A percentile compares a stretch with the other conserved stretches of the same genome.
These are phyloP conservation scores for Daedaleopsis nitida DNA, from an alignment of 768 basidiomycete genomes.

Conservation along the genomic window DNA sequence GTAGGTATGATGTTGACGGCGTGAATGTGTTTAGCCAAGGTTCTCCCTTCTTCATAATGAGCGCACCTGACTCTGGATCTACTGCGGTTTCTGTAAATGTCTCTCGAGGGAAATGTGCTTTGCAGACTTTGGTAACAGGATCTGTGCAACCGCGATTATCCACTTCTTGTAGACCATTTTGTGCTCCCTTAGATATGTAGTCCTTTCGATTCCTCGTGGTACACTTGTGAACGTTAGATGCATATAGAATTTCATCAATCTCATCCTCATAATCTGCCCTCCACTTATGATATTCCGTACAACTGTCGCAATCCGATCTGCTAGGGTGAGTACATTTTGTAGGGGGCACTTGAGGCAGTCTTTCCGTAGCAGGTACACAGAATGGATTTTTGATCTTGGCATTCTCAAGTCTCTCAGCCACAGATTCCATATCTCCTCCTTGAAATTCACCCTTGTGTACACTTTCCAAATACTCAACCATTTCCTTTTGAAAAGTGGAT, in stretches of 20 bases:
- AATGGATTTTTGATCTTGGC: neutral
- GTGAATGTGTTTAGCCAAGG: constrained; percentile 2
- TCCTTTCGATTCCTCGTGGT: neutral
- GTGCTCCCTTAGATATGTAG: neutral
- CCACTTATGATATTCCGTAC: neutral
- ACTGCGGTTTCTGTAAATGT: neutral
- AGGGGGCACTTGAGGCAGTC: neutral
- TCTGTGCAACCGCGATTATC: neutral
- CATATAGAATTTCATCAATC: neutral
- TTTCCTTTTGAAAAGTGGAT: no score
- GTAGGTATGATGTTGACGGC: neutral
- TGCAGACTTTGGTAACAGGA: neutral
- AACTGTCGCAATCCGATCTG: neutral
- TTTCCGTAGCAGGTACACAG: neutral
- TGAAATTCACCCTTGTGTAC: no score
- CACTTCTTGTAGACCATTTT: neutral
- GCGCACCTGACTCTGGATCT: neutral
- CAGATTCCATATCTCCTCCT: no score
- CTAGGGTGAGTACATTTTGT: neutral
- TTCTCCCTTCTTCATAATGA: constrained; percentile 4
- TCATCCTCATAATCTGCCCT: neutral
- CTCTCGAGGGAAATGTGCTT: neutral
- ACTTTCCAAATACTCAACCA: no score
- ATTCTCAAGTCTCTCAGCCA: neutral
- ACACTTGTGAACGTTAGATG: neutral